Evolutionary conservation across 2,329 filamentous ascomycete species (phyloP).

Genomic region (Venturia carpophila): DNA sequence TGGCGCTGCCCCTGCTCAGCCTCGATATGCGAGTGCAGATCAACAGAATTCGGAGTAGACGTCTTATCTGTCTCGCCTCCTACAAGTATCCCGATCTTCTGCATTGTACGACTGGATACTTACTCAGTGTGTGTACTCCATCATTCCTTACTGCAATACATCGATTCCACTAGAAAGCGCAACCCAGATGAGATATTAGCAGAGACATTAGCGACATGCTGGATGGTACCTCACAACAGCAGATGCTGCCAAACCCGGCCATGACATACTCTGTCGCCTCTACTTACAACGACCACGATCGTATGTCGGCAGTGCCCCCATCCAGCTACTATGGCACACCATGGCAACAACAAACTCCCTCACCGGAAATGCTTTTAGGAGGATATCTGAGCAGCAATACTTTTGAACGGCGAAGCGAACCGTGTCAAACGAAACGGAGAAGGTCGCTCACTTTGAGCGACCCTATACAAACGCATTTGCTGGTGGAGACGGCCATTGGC

Average conservation of each 20-base stretch:
- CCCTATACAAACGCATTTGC: conserved; percentile 73
- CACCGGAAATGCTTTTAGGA: conserved; percentile 17
- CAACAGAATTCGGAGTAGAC: neutral
- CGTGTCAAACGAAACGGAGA: neutral
- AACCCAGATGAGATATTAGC: neutral
- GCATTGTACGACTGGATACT: too few relatives aligned
- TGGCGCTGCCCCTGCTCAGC: neutral
- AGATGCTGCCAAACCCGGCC: conserved; percentile 6
- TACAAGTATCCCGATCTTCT: neutral
- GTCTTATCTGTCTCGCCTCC: neutral
- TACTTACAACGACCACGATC: neutral
- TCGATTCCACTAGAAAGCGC: neutral
- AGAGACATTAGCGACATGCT: conserved; percentile 10
- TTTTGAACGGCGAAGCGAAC: neutral
- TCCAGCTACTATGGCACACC: conserved; percentile 10
- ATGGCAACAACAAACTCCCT: neutral
- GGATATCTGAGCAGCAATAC: conserved; percentile 10
- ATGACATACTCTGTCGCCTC: conserved; percentile 15
- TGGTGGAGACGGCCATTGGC: conserved; percentile 85
- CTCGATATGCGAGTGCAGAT: neutral
- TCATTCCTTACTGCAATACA: neutral
- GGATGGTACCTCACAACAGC: conserved; percentile 13
- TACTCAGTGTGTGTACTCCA: neutral
- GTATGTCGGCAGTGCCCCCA: neutral
- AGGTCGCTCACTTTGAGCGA: conserved; percentile 30